Percentiles rank a stretch among this genome's conserved stretches.
Conservation (phyloP, 768 basidiomycete genomes). For the Podaxis mareebaensis region DNA sequence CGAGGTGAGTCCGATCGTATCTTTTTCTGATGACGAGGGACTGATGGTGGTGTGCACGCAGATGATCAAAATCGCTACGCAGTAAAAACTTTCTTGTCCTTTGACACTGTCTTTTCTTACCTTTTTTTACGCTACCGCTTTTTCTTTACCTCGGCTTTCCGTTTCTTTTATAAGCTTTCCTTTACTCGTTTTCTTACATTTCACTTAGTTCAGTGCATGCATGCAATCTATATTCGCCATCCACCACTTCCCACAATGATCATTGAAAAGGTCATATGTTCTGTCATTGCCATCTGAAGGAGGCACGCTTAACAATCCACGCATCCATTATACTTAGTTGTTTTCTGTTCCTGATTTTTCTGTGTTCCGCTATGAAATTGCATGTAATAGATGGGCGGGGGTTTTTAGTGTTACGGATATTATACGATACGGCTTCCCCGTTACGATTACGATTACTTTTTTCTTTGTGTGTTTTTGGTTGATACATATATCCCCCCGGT, state of each 20-base stretch:
- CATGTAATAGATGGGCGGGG: conserved; percentile 54
- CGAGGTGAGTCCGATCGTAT: conserved; percentile 57
- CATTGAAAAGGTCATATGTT: conserved; percentile 24
- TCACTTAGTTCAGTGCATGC: conserved; percentile 39
- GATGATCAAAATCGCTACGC: conserved; percentile 82
- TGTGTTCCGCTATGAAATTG: conserved; percentile 31
- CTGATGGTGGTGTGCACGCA: conserved; percentile 26
- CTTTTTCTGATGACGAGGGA: not conserved
- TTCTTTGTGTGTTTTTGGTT: conserved; percentile 7
- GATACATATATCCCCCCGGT: conserved; percentile 3
- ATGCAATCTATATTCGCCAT: conserved; percentile 46
- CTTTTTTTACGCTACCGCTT: conserved; percentile 4
- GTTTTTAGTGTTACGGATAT: not conserved
- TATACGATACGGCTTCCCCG: conserved; percentile 5
- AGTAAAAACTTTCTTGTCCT: conserved; percentile 45
- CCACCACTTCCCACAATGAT: not conserved
- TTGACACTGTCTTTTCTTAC: conserved; percentile 20
- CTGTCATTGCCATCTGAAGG: conserved; percentile 64
- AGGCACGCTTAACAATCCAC: conserved; percentile 27
- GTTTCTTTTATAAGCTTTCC: not conserved
- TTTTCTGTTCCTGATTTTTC: conserved; percentile 37
- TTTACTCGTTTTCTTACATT: conserved; percentile 28
- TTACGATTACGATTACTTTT: conserved; percentile 1
- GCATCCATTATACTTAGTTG: conserved; percentile 43
- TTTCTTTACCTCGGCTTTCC: not conserved